These are phyloP conservation scores for Puccinia polysora DNA, from an alignment of 1,284 basidiomycete species.

Conservation along the genomic window DNA sequence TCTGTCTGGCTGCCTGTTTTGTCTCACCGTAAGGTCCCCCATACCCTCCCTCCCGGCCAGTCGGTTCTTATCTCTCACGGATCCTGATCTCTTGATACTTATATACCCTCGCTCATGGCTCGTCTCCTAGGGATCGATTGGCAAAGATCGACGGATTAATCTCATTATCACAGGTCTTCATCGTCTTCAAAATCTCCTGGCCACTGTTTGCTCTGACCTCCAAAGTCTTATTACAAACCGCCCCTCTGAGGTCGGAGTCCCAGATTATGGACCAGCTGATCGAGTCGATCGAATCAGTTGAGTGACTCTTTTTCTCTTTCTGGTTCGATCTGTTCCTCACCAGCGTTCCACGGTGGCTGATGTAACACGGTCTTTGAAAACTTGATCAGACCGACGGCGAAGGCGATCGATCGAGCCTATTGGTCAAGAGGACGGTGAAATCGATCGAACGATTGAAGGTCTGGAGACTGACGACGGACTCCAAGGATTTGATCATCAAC, in stretches of 20 bases:
- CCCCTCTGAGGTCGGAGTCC: constrained; percentile 58
- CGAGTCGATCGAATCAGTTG: no score
- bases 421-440: no score
- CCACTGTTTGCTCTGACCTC: constrained; percentile 72
- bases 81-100: constrained; percentile 40
- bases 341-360: no score
- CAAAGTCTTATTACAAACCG: constrained; percentile 76
- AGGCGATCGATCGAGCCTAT: no score
- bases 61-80: not conserved
- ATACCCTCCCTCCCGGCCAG: not conserved
- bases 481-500: no score
- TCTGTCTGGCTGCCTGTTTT: not conserved
- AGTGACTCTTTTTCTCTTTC: no score
- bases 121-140: constrained; percentile 58
- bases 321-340: no score
- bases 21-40: not conserved
- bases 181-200: constrained; percentile 76
- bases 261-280: no score
- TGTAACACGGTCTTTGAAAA: no score
- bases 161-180: constrained; percentile 66
- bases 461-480: no score
- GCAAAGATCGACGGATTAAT: constrained; percentile 68
- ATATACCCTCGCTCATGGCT: constrained; percentile 48
- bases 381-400: no score
- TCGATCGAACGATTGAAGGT: no score